phyloP scores from a whole-genome alignment of 108 stramenopile species.

The Nannochloropsis oceanica region DNA sequence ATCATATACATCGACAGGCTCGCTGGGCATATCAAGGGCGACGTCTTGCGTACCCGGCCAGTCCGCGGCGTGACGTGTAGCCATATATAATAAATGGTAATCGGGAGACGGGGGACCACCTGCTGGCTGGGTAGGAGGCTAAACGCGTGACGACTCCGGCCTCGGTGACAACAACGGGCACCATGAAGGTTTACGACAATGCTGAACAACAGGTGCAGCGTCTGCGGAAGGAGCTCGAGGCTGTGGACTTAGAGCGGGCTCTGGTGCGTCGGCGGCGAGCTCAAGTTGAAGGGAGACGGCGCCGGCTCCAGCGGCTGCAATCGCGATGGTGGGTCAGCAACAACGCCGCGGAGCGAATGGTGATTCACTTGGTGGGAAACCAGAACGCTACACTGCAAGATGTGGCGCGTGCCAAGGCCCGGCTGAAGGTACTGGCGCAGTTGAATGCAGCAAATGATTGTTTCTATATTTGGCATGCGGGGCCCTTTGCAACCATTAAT shows the following conservation, averaged over 20 bases:
- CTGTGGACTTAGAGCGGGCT: neutral
- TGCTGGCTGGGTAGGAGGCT: too few species aligned
- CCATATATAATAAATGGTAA: too few species aligned
- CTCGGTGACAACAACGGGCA: too few species aligned
- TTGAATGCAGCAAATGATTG: slow-evolving; percentile 24
- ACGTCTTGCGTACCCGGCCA: too few species aligned
- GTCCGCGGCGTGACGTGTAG: too few species aligned
- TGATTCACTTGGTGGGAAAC: neutral
- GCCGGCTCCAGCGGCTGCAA: neutral
- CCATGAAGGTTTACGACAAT: neutral
- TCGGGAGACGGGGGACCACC: too few species aligned
- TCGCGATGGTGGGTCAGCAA: neutral
- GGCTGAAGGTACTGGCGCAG: neutral
- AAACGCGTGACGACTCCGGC: too few species aligned
- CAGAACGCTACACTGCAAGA: neutral
- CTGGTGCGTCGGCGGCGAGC: neutral
- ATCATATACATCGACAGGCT: too few species aligned
- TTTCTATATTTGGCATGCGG: slow-evolving; percentile 39
- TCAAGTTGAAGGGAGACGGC: neutral
- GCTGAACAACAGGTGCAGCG: neutral
- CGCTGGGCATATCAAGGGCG: too few species aligned
- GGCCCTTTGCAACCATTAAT: slow-evolving; percentile 39
- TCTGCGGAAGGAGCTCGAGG: neutral
- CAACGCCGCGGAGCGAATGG: neutral
- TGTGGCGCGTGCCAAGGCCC: neutral